Conservation (phyloP, 2,329 filamentous ascomycete genomes). For the Cercospora sojina region DNA sequence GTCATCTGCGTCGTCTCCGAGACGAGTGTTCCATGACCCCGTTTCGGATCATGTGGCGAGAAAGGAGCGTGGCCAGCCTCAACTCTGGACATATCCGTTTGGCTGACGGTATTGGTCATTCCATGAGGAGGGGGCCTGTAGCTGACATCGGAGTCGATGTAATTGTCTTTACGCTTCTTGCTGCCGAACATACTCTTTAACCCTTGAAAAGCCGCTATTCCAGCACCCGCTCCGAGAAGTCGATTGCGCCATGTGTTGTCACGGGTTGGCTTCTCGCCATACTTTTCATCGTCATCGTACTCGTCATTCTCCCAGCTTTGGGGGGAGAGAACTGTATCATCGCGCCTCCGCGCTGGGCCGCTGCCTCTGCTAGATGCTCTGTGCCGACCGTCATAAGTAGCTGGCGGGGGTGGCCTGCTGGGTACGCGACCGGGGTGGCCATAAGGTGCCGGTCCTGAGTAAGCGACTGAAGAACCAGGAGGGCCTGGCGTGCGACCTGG, state of each 20-base stretch:
- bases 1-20: slow-evolving; percentile 31
- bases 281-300: slow-evolving; percentile 42
- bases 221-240: slow-evolving; percentile 47
- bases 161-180: slow-evolving; percentile 52
- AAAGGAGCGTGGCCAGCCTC: slow-evolving; percentile 56
- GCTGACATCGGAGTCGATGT: slow-evolving; percentile 52
- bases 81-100: slow-evolving; percentile 49
- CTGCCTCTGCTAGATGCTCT: slow-evolving; percentile 16
- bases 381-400: slow-evolving; percentile 10
- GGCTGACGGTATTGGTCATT: slow-evolving; percentile 46
- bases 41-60: slow-evolving; percentile 41
- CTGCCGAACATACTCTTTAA: slow-evolving; percentile 58
- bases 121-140: slow-evolving; percentile 42
- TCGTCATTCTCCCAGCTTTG: slow-evolving; percentile 34
- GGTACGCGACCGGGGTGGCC: slow-evolving; percentile 9
- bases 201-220: slow-evolving; percentile 42
- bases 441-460: slow-evolving; percentile 18
- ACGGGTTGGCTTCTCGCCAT: slow-evolving; percentile 29
- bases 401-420: slow-evolving; percentile 18
- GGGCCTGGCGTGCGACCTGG: slow-evolving; percentile 23
- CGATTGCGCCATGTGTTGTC: slow-evolving; percentile 46
- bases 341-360: slow-evolving; percentile 16
- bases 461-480: slow-evolving; percentile 20
- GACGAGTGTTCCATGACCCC: slow-evolving; percentile 17
- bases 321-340: slow-evolving; percentile 27